A percentile compares a stretch with the other conserved stretches of the same genome.
phyloP scores from a whole-genome alignment of 2,329 filamentous ascomycete species.

The Alternaria conjuncta region DNA sequence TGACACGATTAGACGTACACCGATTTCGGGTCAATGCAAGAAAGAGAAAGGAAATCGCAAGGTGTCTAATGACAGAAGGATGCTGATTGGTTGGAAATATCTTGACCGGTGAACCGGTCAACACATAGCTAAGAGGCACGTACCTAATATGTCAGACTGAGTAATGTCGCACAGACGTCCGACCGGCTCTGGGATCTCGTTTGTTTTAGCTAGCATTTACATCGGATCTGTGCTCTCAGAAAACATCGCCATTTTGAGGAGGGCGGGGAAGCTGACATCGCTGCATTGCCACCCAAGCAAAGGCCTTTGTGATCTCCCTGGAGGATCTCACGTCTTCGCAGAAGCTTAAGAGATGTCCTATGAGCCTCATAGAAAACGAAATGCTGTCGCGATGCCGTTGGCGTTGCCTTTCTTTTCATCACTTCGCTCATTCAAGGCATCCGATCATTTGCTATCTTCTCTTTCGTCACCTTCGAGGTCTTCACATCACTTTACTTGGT shows the following conservation, averaged over 20 bases:
- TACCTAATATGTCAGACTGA: neutral
- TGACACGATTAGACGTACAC: constrained; percentile 5
- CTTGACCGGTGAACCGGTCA: constrained; percentile 17
- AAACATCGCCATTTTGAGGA: neutral
- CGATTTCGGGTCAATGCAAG: constrained; percentile 8
- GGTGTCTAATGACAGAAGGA: constrained; percentile 1
- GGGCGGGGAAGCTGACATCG: neutral
- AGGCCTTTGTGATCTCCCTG: neutral
- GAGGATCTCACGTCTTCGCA: neutral
- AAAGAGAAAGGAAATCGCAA: constrained; percentile 9
- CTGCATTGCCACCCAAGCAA: neutral
- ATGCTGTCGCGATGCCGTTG: neutral
- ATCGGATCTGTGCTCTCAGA: neutral
- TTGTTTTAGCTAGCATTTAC: neutral
- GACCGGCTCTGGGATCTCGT: neutral
- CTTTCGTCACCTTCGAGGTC: neutral
- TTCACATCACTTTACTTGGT: neutral
- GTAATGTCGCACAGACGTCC: neutral
- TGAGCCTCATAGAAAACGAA: neutral
- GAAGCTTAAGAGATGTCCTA: neutral
- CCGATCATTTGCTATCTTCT: neutral
- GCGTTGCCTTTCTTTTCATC: neutral
- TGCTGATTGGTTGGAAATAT: constrained; percentile 15
- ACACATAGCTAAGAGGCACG: neutral
- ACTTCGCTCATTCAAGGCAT: neutral